phyloP scores from a whole-genome alignment of 306 rosid species.

The Rosa lucieae region DNA sequence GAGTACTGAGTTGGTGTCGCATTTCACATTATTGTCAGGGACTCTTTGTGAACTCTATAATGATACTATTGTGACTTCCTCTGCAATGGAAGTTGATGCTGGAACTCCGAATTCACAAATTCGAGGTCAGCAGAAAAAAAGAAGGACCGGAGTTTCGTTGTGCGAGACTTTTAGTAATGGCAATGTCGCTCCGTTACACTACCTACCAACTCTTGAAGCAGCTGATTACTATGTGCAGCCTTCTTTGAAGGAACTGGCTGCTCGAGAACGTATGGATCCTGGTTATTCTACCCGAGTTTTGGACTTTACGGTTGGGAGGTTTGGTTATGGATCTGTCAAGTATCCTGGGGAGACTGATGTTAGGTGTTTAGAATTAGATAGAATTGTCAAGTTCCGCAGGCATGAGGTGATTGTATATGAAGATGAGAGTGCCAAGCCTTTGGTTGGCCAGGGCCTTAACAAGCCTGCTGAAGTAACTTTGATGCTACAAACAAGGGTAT shows the following conservation, averaged over 20 bases:
- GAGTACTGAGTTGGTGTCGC: neutral
- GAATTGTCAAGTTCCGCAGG: conserved; percentile 60
- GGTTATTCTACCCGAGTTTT: conserved; percentile 67
- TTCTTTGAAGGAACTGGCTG: conserved; percentile 44
- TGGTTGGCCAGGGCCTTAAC: conserved; percentile 79
- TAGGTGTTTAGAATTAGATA: conserved; percentile 55
- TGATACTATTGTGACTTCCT: conserved; percentile 17
- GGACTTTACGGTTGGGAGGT: conserved; percentile 73
- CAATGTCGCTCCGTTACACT: conserved; percentile 42
- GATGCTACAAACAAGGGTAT: conserved; percentile 39
- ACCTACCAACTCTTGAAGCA: conserved; percentile 48
- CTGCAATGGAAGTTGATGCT: conserved; percentile 39
- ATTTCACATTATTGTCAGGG: conserved; percentile 20
- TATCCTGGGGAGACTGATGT: conserved; percentile 68
- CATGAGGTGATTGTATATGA: conserved; percentile 72
- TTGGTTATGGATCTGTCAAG: conserved; percentile 74
- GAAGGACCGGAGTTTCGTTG: conserved; percentile 39
- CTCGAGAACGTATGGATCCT: conserved; percentile 38
- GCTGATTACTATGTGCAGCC: conserved; percentile 63
- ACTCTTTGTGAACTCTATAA: conserved; percentile 15
- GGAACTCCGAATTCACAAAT: conserved; percentile 33
- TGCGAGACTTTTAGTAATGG: conserved; percentile 33
- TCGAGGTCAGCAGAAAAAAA: conserved; percentile 41
- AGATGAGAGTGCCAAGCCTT: conserved; percentile 71
- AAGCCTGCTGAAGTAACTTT: conserved; percentile 92